These are phyloP conservation scores for Haplographium delicatum DNA, from an alignment of 495 filamentous ascomycete genomes.

Conservation along the genomic window DNA sequence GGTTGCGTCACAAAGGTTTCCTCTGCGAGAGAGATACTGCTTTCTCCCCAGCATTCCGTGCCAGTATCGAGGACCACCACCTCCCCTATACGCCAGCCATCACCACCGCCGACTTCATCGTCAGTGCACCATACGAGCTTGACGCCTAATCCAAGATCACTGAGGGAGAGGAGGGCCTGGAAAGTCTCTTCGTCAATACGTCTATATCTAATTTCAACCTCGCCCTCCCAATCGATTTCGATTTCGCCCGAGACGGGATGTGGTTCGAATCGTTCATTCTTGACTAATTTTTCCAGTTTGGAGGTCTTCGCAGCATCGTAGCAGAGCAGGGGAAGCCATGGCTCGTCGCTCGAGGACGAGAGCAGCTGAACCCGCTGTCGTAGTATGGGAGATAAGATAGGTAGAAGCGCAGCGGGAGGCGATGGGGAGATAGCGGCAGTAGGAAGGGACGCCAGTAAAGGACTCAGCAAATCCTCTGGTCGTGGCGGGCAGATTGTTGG, in stretches of 20 bases:
- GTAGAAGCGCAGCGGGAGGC: conserved; percentile 72
- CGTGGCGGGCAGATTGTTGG: conserved; percentile 56
- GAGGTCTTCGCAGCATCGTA: conserved; percentile 69
- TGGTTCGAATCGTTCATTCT: conserved; percentile 67
- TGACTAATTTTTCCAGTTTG: conserved; percentile 58
- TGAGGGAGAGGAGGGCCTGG: conserved; percentile 56
- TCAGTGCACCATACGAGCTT: conserved; percentile 45
- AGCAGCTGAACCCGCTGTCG: conserved; percentile 82
- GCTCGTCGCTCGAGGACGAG: conserved; percentile 58
- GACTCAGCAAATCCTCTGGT: conserved; percentile 59
- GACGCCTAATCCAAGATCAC: conserved; percentile 49
- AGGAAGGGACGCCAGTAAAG: conserved; percentile 80
- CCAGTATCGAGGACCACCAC: conserved; percentile 53
- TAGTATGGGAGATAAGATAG: conserved; percentile 83
- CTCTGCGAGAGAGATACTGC: conserved; percentile 39
- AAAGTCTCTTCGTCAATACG: conserved; percentile 83
- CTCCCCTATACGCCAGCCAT: conserved; percentile 83
- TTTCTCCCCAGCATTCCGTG: conserved; percentile 25
- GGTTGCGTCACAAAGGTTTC: conserved; percentile 31
- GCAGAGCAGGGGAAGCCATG: conserved; percentile 87
- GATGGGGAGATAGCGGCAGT: conserved; percentile 72
- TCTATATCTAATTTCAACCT: conserved; percentile 62
- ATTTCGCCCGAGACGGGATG: conserved; percentile 93
- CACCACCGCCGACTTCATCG: conserved; percentile 61
- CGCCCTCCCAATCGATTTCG: conserved; percentile 58